phyloP scores from a whole-genome alignment of 495 filamentous ascomycete species.

The Penicillium macrosclerotiorum region DNA sequence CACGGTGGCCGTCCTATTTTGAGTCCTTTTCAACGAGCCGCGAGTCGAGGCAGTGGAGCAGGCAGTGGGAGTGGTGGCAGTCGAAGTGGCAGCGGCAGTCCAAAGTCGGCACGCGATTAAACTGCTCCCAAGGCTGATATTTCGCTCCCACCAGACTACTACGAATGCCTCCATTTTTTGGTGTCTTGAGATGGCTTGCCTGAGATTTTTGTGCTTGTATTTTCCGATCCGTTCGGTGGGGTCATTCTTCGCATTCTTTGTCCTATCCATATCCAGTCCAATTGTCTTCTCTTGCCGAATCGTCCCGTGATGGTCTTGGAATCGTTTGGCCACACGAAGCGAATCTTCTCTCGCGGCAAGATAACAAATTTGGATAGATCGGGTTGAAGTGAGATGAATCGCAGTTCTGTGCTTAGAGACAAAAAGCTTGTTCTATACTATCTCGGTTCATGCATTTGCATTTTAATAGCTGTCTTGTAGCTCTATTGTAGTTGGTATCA shows the following conservation, averaged over 20 bases:
- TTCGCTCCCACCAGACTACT: too few relatives aligned
- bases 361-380: conserved; percentile 7
- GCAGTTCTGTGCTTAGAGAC: conserved; percentile 22
- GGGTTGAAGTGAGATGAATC: conserved; percentile 21
- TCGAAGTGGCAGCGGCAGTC: conserved; percentile 46
- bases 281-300: conserved; percentile 11
- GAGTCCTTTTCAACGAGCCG: conserved; percentile 44
- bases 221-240: conserved; percentile 6
- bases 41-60: conserved; percentile 45
- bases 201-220: conserved; percentile 11
- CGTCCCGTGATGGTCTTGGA: conserved; percentile 1
- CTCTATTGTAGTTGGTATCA: background rate
- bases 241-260: background rate
- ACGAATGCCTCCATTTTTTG: too few relatives aligned
- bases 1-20: conserved; percentile 32
- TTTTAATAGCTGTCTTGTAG: background rate
- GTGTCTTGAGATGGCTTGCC: conserved; percentile 1
- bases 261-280: background rate
- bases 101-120: conserved; percentile 38
- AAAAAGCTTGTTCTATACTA: conserved; percentile 27
- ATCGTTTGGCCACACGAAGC: background rate
- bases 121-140: conserved; percentile 8
- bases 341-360: conserved; percentile 15
- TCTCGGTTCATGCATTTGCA: background rate
- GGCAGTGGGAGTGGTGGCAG: conserved; percentile 45